A percentile compares a stretch with the other conserved stretches of the same genome.
Conservation (phyloP, 2,329 filamentous ascomycete species). For the Colletotrichum coccodes region DNA sequence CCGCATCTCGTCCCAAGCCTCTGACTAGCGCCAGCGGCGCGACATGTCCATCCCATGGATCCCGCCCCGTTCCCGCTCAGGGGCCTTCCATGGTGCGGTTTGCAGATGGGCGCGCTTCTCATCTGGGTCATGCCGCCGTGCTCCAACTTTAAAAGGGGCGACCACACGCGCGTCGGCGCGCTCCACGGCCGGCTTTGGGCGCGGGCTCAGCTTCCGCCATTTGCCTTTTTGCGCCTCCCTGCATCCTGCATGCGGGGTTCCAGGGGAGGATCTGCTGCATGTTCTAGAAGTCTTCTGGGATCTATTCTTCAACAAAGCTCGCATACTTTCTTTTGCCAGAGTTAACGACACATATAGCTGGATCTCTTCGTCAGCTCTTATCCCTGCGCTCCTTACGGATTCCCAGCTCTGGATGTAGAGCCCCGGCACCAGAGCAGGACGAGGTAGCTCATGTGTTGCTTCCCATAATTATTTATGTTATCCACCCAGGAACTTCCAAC, state of each 20-base stretch:
- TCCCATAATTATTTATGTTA: not conserved
- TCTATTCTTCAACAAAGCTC: conserved; percentile 25
- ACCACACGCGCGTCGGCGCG: conserved; percentile 14
- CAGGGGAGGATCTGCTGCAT: conserved; percentile 19
- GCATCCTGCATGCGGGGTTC: conserved; percentile 20
- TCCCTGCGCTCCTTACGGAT: no score
- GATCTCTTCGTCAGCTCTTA: not conserved
- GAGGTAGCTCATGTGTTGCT: not conserved
- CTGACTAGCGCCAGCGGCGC: conserved; percentile 24
- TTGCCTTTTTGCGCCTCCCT: conserved; percentile 23
- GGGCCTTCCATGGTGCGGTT: conserved; percentile 29
- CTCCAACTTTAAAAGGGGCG: conserved; percentile 17
- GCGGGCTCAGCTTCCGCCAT: conserved; percentile 13
- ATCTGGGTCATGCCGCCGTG: conserved; percentile 5
- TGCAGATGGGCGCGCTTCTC: conserved; percentile 1
- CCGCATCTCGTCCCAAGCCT: conserved; percentile 17
- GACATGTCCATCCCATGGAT: conserved; percentile 27
- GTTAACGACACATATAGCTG: not conserved
- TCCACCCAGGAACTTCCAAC: not conserved
- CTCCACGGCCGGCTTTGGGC: conserved; percentile 19
- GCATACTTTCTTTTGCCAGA: conserved; percentile 13
- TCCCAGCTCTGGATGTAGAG: not conserved
- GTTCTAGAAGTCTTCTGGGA: conserved; percentile 31
- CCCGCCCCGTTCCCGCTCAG: conserved; percentile 29
- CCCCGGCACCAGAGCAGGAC: not conserved